phyloP scores from a whole-genome alignment of 2,329 filamentous ascomycete species.

The Nakataea oryzae region DNA sequence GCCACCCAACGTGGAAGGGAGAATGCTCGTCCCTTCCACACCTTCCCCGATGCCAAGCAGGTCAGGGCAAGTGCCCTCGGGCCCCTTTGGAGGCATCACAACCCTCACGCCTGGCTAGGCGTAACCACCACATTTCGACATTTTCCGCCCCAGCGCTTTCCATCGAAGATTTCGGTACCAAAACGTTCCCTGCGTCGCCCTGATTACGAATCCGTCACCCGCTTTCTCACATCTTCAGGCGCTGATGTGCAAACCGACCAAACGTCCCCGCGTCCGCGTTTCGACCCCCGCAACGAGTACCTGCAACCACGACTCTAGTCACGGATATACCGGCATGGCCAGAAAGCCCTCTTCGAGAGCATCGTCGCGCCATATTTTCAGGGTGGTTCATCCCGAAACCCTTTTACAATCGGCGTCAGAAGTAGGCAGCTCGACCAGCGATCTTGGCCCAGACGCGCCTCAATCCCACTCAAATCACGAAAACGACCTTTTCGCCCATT shows the following conservation, averaged over 20 bases:
- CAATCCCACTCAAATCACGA: not conserved
- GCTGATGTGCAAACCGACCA: not conserved
- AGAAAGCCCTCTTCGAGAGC: not conserved
- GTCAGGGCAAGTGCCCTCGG: not conserved
- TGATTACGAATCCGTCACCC: not conserved
- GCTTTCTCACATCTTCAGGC: not conserved
- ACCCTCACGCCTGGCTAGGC: not conserved
- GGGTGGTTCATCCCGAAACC: not conserved
- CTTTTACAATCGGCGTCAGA: not conserved
- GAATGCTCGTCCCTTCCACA: slow-evolving; percentile 30
- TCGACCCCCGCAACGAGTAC: not conserved
- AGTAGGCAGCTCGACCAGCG: not conserved
- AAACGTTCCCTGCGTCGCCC: not conserved
- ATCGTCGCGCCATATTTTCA: not conserved
- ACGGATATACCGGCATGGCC: not conserved
- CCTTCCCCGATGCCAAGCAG: slow-evolving; percentile 27
- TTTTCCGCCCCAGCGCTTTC: not conserved
- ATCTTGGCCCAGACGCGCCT: not conserved
- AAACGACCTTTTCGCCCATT: not conserved
- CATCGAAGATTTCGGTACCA: not conserved
- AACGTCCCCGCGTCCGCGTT: not conserved
- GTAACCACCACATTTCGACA: not conserved
- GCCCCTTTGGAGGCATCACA: not conserved
- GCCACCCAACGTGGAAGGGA: slow-evolving; percentile 34
- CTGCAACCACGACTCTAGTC: not conserved